Evolutionary conservation across 768 basidiomycete genomes (phyloP).

Genomic region (Podaxis rugospora): DNA sequence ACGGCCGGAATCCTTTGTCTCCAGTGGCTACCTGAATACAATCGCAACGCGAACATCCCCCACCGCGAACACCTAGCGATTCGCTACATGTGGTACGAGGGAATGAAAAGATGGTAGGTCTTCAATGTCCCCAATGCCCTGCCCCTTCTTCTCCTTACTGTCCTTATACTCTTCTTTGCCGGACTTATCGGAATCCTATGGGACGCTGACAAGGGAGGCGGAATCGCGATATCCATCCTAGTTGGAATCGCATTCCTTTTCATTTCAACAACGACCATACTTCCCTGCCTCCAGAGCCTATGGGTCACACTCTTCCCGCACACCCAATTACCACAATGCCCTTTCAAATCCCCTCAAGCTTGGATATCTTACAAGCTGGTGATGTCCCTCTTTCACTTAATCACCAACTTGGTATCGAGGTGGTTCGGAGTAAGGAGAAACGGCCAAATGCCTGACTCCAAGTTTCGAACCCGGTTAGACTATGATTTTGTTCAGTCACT

Average conservation of each 20-base stretch:
- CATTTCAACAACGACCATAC: conserved; percentile 9
- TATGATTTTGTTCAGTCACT: neutral
- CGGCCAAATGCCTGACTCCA: neutral
- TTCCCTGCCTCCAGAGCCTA: conserved; percentile 13
- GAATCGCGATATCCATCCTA: conserved; percentile 2
- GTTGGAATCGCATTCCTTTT: conserved; percentile 10
- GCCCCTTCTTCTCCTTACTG: conserved; percentile 12
- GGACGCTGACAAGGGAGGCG: conserved; percentile 7
- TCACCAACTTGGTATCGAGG: neutral
- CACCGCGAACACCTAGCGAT: conserved; percentile 8
- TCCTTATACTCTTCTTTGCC: conserved; percentile 17
- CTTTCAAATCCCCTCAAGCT: neutral
- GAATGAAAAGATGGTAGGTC: conserved; percentile 15
- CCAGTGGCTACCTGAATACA: conserved; percentile 20
- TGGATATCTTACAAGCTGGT: neutral
- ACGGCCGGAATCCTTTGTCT: conserved; percentile 15
- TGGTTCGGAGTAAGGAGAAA: too few species aligned
- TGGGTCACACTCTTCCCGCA: neutral
- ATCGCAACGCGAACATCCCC: conserved; percentile 7
- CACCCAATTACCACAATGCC: neutral
- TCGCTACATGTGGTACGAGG: conserved; percentile 16
- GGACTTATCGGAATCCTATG: conserved; percentile 17
- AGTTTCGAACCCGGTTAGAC: neutral
- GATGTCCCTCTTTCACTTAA: neutral
- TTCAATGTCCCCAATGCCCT: conserved; percentile 14